Percentiles rank a stretch among this genome's conserved stretches.
These are phyloP conservation scores for Abrus precatorius DNA, from an alignment of 306 rosid genomes.

Conservation along the genomic window DNA sequence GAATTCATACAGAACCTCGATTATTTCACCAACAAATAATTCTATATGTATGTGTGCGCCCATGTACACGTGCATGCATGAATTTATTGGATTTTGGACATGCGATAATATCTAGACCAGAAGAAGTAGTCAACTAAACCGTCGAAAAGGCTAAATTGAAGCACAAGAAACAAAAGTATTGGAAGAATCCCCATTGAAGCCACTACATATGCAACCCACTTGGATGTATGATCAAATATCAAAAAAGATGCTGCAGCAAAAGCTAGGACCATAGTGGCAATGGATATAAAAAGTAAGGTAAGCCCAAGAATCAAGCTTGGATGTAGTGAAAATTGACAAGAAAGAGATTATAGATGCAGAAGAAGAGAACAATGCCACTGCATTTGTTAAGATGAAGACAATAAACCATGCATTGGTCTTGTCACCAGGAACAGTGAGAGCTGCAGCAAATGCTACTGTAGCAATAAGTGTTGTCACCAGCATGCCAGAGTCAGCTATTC, in stretches of 20 bases:
- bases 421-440: slow-evolving; percentile 25
- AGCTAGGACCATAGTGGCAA: background rate
- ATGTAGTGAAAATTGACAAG: slow-evolving; percentile 2
- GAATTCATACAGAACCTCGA: background rate
- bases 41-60: no score
- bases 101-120: background rate
- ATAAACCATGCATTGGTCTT: background rate
- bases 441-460: slow-evolving; percentile 14
- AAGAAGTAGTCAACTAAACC: background rate
- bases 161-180: background rate
- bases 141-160: background rate
- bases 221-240: background rate
- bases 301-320: background rate
- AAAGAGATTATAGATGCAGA: background rate
- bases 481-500: slow-evolving; percentile 6
- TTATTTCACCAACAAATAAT: background rate
- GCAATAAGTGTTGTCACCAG: slow-evolving; percentile 37
- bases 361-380: background rate
- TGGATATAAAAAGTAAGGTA: background rate
- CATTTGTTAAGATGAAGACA: slow-evolving; percentile 25
- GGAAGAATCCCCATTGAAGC: background rate
- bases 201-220: slow-evolving; percentile 29
- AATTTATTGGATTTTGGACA: background rate
- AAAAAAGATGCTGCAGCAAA: slow-evolving; percentile 31
- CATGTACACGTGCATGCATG: no score